Evolutionary conservation across 345 rosid species (phyloP).

Genomic region (Lenwebbia sp.): DNA sequence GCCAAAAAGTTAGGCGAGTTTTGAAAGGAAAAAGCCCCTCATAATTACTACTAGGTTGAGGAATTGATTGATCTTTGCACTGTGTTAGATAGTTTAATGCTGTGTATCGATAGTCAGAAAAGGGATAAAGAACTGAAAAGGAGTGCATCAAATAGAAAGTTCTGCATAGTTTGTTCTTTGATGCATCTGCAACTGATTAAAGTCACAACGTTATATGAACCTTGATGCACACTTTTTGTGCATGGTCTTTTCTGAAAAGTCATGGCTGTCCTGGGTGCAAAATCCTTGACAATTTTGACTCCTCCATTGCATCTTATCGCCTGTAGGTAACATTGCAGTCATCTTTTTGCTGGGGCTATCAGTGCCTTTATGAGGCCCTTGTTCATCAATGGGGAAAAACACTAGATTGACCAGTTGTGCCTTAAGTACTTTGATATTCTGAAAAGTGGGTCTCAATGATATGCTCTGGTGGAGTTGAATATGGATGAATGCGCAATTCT

Average conservation of each 20-base stretch:
- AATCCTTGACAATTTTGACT: not conserved
- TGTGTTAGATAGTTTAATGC: not conserved
- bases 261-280: not conserved
- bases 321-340: not conserved
- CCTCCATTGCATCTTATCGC: not conserved
- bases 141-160: not conserved
- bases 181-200: not conserved
- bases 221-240: not conserved
- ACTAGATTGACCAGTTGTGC: not conserved
- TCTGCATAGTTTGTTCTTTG: not conserved
- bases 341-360: not conserved
- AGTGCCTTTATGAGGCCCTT: not conserved
- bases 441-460: not conserved
- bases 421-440: not conserved
- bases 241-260: not conserved
- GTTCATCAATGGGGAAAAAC: not conserved
- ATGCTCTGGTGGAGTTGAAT: not conserved
- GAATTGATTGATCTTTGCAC: not conserved
- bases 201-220: not conserved
- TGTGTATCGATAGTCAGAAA: not conserved
- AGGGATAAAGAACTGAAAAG: not conserved
- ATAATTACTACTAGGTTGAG: not conserved
- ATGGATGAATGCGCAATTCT: not conserved
- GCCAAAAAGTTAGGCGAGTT: not conserved
- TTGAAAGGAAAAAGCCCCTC: not conserved